Evolutionary conservation across 306 rosid species (phyloP).

Genomic region (Crataegus laevigata): DNA sequence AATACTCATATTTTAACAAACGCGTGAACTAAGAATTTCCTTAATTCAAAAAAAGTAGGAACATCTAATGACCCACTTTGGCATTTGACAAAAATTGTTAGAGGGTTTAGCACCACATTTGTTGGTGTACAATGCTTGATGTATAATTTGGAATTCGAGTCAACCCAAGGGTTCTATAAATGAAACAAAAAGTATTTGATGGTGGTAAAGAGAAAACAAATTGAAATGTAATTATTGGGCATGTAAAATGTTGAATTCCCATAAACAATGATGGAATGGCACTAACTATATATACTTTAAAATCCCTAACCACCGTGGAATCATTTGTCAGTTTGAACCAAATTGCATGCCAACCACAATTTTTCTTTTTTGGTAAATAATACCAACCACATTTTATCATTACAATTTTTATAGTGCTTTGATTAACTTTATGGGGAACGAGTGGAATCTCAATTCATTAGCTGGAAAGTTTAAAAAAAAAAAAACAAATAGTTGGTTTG

Average conservation of each 20-base stretch:
- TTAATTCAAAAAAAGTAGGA: neutral
- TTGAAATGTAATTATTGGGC: neutral
- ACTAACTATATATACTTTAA: slow-evolving; percentile 9
- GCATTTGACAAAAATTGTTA: neutral
- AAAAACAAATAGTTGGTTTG: neutral
- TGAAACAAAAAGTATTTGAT: neutral
- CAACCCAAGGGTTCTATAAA: neutral
- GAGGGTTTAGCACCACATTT: neutral
- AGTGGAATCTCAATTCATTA: slow-evolving; percentile 14
- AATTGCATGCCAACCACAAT: slow-evolving; percentile 3
- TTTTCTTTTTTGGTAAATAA: neutral
- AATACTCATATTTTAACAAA: too few relatives aligned
- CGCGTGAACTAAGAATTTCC: neutral
- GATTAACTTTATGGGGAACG: neutral
- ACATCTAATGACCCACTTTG: neutral
- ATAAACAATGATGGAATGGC: slow-evolving; percentile 20
- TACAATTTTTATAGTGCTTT: neutral
- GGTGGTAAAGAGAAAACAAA: neutral
- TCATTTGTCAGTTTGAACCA: slow-evolving; percentile 26
- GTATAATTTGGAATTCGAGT: neutral
- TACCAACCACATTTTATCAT: slow-evolving; percentile 15
- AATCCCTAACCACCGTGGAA: slow-evolving; percentile 12
- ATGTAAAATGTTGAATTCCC: neutral
- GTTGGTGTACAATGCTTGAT: neutral
- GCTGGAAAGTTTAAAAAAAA: neutral